Evolutionary conservation across 768 basidiomycete genomes (phyloP).

Genomic region (Zangia roseola): DNA sequence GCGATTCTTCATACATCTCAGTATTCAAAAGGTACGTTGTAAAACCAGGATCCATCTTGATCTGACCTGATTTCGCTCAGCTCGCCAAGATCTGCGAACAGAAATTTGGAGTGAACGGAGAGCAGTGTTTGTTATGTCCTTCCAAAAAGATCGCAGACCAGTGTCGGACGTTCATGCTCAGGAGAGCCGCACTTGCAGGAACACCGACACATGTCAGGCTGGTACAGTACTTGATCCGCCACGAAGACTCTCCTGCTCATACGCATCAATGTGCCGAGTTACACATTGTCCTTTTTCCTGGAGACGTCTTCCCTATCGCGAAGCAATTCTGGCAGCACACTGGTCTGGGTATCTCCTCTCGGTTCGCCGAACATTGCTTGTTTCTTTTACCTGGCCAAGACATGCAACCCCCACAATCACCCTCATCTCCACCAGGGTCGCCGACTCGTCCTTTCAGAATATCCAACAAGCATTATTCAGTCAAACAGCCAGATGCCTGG

Average conservation of each 20-base stretch:
- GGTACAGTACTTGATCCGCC: slow-evolving; percentile 70
- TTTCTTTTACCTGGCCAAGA: slow-evolving; percentile 56
- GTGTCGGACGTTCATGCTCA: slow-evolving; percentile 71
- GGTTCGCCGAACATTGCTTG: slow-evolving; percentile 81
- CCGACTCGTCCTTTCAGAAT: slow-evolving; percentile 39
- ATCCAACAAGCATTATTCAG: slow-evolving; percentile 59
- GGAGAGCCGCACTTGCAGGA: slow-evolving; percentile 45
- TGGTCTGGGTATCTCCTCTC: slow-evolving; percentile 86
- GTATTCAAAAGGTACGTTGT: slow-evolving; percentile 74
- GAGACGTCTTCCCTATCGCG: slow-evolving; percentile 57
- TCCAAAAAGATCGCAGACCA: slow-evolving; percentile 68
- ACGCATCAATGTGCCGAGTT: slow-evolving; percentile 52
- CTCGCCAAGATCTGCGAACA: slow-evolving; percentile 74
- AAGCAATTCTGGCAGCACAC: slow-evolving; percentile 98
- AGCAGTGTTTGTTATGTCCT: slow-evolving; percentile 79
- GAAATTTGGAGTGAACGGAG: slow-evolving; percentile 71
- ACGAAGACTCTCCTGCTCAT: slow-evolving; percentile 43
- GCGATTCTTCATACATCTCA: slow-evolving; percentile 88
- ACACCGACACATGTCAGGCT: slow-evolving; percentile 49
- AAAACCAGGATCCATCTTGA: not conserved
- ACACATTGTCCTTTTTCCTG: slow-evolving; percentile 79
- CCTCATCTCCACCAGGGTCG: slow-evolving; percentile 26
- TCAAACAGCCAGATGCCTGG: slow-evolving; percentile 16
- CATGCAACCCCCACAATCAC: slow-evolving; percentile 18
- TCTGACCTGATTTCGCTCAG: slow-evolving; percentile 38